Evolutionary conservation across 1,284 basidiomycete genomes (phyloP), one percentile per base, ranked within the genome.

Genomic region (Peniophora sp.): DNA sequence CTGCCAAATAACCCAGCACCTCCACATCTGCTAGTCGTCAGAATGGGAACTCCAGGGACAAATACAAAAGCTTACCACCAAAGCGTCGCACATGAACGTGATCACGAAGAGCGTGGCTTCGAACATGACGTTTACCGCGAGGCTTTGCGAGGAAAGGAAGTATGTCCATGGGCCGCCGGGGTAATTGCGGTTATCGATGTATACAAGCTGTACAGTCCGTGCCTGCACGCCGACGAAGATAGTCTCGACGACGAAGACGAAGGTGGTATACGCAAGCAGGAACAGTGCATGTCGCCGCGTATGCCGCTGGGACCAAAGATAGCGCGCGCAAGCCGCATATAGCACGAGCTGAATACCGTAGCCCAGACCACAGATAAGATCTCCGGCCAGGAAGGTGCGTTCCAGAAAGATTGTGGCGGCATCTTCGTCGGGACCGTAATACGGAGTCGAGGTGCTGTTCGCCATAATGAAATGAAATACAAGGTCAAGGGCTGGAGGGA

Each of bases 61-160:
- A 41, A 36, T 36, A 36, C n/a, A n/a, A 12, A 41, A 5, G 54
- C 59, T 24, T 43, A 65, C 65, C 52, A 67, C 46, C 17, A 65
- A 55, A 12, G 71, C 74, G 52, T 73, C 72, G 43, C 52, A 56
- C 11, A 59, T 48, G 53, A 61, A 52, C 1, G 71, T 72, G 32
- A 72, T 58, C 8, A 72, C 55, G 53, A 74, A 73, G 12, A 72
- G 60, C 0, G 66, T 69, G 5, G 69, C 69, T 51, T 68, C 67
- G 56, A 71, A 73, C 43, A 72, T 62, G 22, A 73, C 69, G 45
- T 74, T 71, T 50, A 73, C 64, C 0, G 71, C 57, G 12, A 69
- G 62, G 36, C 66, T 58, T 47, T 62, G 59, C 24, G 57, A 57
- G 66, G 59, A 66, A 17, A 72, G 58, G 59, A 73, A 73, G 57